A percentile compares a stretch with the other conserved stretches of the same genome.
Evolutionary conservation across 495 filamentous ascomycete species (phyloP).

Genomic region (Chaetomium tenue): DNA sequence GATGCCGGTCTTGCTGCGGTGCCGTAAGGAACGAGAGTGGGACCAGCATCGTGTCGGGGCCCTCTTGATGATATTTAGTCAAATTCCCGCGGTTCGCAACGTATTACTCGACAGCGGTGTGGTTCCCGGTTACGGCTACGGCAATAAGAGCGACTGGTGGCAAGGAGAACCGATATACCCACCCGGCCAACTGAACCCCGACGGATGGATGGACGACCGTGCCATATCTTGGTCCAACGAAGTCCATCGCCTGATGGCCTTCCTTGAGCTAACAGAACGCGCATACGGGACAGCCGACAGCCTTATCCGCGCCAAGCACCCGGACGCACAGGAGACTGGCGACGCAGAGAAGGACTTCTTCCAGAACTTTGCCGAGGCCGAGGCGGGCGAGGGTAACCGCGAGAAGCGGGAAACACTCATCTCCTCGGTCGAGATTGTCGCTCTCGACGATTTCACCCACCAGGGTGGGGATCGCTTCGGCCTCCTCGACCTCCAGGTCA

Average conservation of each 20-base stretch:
- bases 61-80: constrained; percentile 74
- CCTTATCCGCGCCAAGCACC: constrained; percentile 21
- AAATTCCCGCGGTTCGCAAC: constrained; percentile 78
- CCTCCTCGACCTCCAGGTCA: constrained; percentile 38
- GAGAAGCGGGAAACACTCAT: constrained; percentile 5
- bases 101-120: constrained; percentile 59
- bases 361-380: constrained; percentile 13
- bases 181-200: constrained; percentile 56
- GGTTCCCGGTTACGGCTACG: constrained; percentile 58
- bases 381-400: not conserved
- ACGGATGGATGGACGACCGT: constrained; percentile 38
- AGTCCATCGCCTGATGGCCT: constrained; percentile 79
- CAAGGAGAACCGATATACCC: constrained; percentile 63
- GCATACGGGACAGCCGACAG: constrained; percentile 75
- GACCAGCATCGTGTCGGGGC: constrained; percentile 60
- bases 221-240: constrained; percentile 51
- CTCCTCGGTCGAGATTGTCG: constrained; percentile 22
- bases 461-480: constrained; percentile 37
- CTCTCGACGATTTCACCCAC: not conserved
- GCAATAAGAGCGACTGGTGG: constrained; percentile 79
- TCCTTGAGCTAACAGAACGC: constrained; percentile 73
- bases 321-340: not conserved
- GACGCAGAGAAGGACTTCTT: constrained; percentile 36
- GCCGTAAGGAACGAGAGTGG: constrained; percentile 36
- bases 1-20: constrained; percentile 70